Conservation (phyloP, 1,139 yeast species). For the Lodderomyces metapsilosis region DNA sequence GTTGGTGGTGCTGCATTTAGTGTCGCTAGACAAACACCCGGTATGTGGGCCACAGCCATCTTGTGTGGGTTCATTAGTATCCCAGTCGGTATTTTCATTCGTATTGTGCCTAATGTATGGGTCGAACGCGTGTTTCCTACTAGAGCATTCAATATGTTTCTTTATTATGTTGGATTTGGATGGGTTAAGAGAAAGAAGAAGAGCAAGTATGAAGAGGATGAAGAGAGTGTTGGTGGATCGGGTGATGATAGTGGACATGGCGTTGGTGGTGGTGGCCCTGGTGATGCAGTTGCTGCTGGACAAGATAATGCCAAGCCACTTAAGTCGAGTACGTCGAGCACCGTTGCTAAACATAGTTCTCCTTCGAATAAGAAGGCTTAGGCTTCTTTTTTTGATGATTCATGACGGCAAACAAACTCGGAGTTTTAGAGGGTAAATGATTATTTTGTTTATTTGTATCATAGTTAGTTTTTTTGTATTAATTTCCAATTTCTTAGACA, state of each 20-base stretch:
- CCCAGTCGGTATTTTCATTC: constrained; percentile 73
- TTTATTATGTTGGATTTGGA: constrained; percentile 49
- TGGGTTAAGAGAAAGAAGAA: constrained; percentile 37
- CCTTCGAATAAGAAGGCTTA: no score
- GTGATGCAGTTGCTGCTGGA: neutral
- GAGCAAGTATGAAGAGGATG: constrained; percentile 8
- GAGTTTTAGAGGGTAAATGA: no score
- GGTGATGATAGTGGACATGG: neutral
- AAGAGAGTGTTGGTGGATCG: constrained; percentile 1
- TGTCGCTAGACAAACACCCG: constrained; percentile 71
- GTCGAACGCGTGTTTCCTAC: constrained; percentile 69
- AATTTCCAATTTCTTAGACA: no score
- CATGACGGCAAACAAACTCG: no score
- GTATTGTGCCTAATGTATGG: constrained; percentile 84
- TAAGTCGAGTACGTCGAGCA: neutral
- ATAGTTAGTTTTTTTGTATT: no score
- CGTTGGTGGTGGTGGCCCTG: neutral
- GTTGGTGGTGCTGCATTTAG: constrained; percentile 97
- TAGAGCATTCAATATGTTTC: constrained; percentile 44
- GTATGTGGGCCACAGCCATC: constrained; percentile 88
- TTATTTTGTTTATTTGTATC: no score
- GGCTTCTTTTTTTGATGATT: no score
- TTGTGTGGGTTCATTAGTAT: constrained; percentile 79
- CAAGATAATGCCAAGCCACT: neutral
- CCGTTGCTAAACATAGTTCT: neutral